Evolutionary conservation across 2,329 filamentous ascomycete genomes (phyloP).

Genomic region (Pseudocercospora cruenta): DNA sequence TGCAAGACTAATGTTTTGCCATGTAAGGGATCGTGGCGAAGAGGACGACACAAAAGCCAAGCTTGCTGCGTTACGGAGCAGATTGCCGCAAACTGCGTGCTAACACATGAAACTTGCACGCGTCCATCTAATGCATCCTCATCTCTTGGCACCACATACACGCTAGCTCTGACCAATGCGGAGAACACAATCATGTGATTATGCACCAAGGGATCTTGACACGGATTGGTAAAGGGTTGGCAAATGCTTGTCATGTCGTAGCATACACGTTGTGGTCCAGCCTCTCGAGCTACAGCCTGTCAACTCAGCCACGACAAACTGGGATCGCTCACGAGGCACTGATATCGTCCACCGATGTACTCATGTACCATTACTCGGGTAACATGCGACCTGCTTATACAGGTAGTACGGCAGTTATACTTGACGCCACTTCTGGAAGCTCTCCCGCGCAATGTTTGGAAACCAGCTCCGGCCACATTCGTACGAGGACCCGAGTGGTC

Average conservation of each 20-base stretch:
- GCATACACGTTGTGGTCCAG: neutral
- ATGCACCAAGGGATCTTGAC: neutral
- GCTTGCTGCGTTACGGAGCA: neutral
- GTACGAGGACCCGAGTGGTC: neutral
- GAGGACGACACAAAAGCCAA: neutral
- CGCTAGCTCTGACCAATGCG: neutral
- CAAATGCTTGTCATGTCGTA: slow-evolving; percentile 1
- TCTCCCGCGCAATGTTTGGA: neutral
- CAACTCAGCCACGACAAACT: neutral
- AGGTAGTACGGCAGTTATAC: neutral
- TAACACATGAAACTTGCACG: neutral
- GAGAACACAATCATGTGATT: slow-evolving; percentile 3
- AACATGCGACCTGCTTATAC: slow-evolving; percentile 6
- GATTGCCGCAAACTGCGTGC: neutral
- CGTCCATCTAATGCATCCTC: neutral
- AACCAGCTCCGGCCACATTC: neutral
- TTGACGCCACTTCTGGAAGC: slow-evolving; percentile 1
- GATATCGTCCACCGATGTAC: neutral
- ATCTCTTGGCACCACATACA: slow-evolving; percentile 1
- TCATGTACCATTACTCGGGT: neutral
- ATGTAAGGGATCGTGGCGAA: neutral
- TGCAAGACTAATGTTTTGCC: neutral
- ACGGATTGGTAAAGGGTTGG: neutral
- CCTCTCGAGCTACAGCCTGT: neutral
- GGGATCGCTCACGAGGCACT: slow-evolving; percentile 6